Conservation (phyloP, 179 eudicot species). For the Nepenthes alata region DNA sequence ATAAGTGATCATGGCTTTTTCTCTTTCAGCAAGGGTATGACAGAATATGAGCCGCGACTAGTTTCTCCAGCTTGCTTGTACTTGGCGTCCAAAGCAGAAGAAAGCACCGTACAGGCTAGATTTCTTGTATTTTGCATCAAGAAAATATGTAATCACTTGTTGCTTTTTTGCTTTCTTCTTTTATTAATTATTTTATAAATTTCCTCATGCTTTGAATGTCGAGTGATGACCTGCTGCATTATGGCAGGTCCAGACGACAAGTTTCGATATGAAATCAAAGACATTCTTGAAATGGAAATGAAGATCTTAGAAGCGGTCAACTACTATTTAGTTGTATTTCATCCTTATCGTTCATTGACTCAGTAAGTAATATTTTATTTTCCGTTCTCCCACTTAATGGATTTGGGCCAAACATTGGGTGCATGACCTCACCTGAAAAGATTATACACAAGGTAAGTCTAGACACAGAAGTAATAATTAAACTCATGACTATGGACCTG, state of each 20-base stretch:
- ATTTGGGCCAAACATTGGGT: neutral
- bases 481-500: too few species aligned
- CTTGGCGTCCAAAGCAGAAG: conserved; percentile 97
- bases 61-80: conserved; percentile 90
- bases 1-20: conserved; percentile 1
- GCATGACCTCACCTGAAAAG: neutral
- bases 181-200: neutral
- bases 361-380: conserved; percentile 41
- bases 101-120: conserved; percentile 93
- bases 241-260: conserved; percentile 66
- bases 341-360: conserved; percentile 80
- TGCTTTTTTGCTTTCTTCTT: neutral
- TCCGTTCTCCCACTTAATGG: neutral
- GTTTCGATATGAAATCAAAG: conserved; percentile 81
- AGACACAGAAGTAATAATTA: too few species aligned
- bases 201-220: conserved; percentile 3
- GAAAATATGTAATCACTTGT: conserved; percentile 49
- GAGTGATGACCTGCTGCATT: conserved; percentile 10
- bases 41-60: conserved; percentile 86
- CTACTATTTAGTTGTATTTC: conserved; percentile 82
- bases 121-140: conserved; percentile 80
- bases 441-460: neutral
- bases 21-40: conserved; percentile 54
- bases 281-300: conserved; percentile 99
- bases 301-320: conserved; percentile 87